phyloP scores from a whole-genome alignment of 176 grass and related monocot genomes.

The Ensete glaucum region DNA sequence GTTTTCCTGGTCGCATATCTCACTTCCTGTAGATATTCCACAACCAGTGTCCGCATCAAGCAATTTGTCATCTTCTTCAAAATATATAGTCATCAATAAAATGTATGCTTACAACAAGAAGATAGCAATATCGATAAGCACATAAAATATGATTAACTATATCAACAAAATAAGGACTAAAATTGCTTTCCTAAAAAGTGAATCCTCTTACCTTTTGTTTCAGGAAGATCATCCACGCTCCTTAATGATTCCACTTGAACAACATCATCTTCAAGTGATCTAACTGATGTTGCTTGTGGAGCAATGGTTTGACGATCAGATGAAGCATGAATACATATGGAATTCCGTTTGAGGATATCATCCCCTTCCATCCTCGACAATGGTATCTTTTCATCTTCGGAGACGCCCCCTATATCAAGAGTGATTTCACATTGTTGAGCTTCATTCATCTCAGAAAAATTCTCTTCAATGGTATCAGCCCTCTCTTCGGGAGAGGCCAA shows the following conservation, averaged over 20 bases:
- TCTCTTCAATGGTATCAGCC: background rate
- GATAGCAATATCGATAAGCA: background rate
- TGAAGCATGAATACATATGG: background rate
- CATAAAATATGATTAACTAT: background rate
- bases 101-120: constrained; percentile 14
- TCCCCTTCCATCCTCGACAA: background rate
- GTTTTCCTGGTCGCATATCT: constrained; percentile 46
- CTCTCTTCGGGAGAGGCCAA: background rate
- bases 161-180: background rate
- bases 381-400: background rate
- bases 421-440: background rate
- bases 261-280: background rate
- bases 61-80: constrained; percentile 29
- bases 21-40: constrained; percentile 36
- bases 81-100: constrained; percentile 35
- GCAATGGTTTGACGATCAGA: background rate
- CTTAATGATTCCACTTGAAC: background rate
- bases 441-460: background rate
- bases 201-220: background rate
- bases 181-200: background rate
- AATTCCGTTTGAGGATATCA: background rate
- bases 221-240: background rate
- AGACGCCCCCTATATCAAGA: background rate
- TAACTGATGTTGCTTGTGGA: background rate
- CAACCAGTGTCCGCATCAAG: constrained; percentile 20